A percentile compares a stretch with the other conserved stretches of the same genome.
Conservation (phyloP, 441 rosid genomes). For the Arabidopsis hybrid region DNA sequence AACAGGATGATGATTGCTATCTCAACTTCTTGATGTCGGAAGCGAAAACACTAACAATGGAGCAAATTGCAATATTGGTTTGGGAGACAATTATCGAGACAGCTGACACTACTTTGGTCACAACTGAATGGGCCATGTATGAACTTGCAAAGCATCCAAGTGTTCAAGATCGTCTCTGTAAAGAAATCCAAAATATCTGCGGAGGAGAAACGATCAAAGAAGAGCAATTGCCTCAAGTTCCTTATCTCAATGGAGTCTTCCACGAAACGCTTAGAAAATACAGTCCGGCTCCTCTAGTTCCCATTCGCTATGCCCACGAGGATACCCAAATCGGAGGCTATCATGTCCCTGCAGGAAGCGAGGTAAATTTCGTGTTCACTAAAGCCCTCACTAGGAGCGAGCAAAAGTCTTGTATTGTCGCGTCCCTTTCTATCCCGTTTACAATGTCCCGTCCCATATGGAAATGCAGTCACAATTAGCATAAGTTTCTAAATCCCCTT, state of each 20-base stretch:
- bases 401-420: background rate
- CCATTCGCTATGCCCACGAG: constrained; percentile 73
- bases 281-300: constrained; percentile 76
- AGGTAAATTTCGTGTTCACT: constrained; percentile 41
- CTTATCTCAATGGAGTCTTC: constrained; percentile 67
- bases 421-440: background rate
- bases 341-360: constrained; percentile 69
- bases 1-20: constrained; percentile 64
- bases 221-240: constrained; percentile 62
- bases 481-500: background rate
- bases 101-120: constrained; percentile 73
- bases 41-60: constrained; percentile 60
- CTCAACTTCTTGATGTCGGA: constrained; percentile 64
- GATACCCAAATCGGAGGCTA: constrained; percentile 85
- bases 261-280: constrained; percentile 84
- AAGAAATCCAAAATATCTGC: constrained; percentile 57
- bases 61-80: constrained; percentile 66
- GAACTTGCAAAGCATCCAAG: constrained; percentile 72
- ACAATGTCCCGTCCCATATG: too few relatives aligned
- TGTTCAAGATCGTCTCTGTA: constrained; percentile 61
- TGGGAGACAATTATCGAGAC: constrained; percentile 84
- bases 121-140: constrained; percentile 85
- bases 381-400: background rate
- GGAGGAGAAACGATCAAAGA: constrained; percentile 62
- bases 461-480: background rate